These are phyloP conservation scores for Dactylis glomerata DNA, from an alignment of 176 grass and related monocot genomes.

Conservation along the genomic window DNA sequence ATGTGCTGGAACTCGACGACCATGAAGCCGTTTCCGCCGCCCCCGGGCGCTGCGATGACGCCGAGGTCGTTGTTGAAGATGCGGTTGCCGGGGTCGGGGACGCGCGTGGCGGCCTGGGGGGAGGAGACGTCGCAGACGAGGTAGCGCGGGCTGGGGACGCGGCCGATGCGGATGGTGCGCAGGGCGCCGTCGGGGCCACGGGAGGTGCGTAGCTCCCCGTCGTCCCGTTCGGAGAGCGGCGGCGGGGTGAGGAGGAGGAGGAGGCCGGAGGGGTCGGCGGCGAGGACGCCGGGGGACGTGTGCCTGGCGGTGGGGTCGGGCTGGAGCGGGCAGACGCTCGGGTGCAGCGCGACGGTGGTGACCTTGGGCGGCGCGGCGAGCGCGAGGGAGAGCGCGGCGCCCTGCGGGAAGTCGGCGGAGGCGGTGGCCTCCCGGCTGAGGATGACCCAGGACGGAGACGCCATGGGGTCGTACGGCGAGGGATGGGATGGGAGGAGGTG, in stretches of 20 bases:
- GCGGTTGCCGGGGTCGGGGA: background rate
- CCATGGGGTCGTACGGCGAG: background rate
- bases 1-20: constrained; percentile 13
- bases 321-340: background rate
- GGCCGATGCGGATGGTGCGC: background rate
- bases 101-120: background rate
- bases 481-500: background rate
- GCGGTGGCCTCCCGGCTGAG: background rate
- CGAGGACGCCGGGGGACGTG: background rate
- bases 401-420: background rate
- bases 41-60: background rate
- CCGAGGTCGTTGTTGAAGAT: constrained; percentile 13
- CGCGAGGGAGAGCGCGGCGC: constrained; percentile 19
- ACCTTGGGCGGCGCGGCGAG: constrained; percentile 21
- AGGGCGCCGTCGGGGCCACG: background rate
- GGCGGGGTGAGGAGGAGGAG: constrained; percentile 6
- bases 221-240: background rate
- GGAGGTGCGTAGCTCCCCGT: background rate
- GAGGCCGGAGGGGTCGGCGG: background rate
- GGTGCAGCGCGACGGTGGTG: background rate
- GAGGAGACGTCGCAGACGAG: background rate
- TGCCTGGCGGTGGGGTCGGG: background rate
- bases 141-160: background rate
- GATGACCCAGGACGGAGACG: constrained; percentile 24
- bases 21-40: background rate